Base-by-base conservation (phyloP, 1,284 basidiomycete genomes). In the Hymenochaete sp. region DNA sequence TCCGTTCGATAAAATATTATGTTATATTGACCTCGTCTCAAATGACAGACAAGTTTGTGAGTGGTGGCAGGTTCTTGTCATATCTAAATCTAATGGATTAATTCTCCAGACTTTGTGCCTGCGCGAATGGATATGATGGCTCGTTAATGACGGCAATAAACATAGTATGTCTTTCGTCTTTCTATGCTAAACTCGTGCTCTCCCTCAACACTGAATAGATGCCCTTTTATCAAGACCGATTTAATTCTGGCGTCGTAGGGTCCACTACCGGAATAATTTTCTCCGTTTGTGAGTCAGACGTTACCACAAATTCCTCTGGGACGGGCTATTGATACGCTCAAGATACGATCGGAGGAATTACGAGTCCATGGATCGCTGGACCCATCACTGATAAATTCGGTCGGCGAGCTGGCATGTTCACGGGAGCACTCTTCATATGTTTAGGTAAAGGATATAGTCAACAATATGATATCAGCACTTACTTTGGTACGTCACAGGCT, bases 401-500 rank as follows among this genome's bases (percentile, higher is more conserved):
- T 16, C 68, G 74, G 40, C 66, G 72, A 18, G 68, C 66, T 19
- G 73, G 70, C 45, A 77, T 77, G 73, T 69, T 68, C 47, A 48
- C 62, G 25, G 74, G 74, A 19, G 62, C 66, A 35, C 11, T 69
- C 13, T 68, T 73, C 47, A 67, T 73, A 44, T 33, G 44, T 29
- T 42, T 47, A 63, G 66, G 67, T 50, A 31, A 38, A 14, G 10
- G 21, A 9, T 13, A 43, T 27, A 5, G n/a, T 11, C 18, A 5
- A 16, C 47, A 18, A 16, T 7, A 25, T 29, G 31, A 14, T 13
- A 39, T 26, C 4, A 14, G n/a, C 16, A 19, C 7, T 21, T 35
- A 40, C 2, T 19, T 25, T 25, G 5, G 21, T n/a, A 35, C 24
- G n/a, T 38, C n/a, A n/a, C 41, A 48, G 56, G 53, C 38, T 45